Base-by-base conservation (phyloP, 2,329 filamentous ascomycete genomes). In the Fusarium neocosmosporiellum region DNA sequence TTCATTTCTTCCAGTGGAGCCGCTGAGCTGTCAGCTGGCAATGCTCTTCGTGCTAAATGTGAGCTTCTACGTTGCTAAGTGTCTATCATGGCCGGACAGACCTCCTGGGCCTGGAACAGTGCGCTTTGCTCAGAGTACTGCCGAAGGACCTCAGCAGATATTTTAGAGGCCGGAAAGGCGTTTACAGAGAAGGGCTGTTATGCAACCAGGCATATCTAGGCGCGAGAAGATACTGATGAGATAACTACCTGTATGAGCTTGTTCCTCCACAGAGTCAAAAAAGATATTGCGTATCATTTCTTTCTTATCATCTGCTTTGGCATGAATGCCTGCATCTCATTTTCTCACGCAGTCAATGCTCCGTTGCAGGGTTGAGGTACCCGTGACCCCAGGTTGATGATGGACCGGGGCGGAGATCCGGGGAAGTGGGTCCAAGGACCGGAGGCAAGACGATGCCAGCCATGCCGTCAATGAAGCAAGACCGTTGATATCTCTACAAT, bases 41-140 rank as follows among this genome's bases (percentile, higher is more conserved):
- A 22, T 34, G 48, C 27, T 13, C 11, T 54, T 20, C n/a, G 2
- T 29, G 24, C 9, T 29, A n/a, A 29, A 48, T 16, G 43, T 29
- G 27, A 29, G 27, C 27, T 20, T 50, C 10, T 50, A 5, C 0
- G 11, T 29, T 29, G 24, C 22, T 18, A 9, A 16, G 58, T 72
- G 75, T 14, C 77, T 22, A 22, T 41, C 39, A 41, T 41, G 61
- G 2, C 59, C 66, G 48, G 53, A 77, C 66, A 31, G 65, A 22
- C 73, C 70, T 24, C 70, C 48, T 37, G 72, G 70, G 43, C 72
- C 69, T 29, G 58, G 61, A 13, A 67, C 59, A 7, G 59, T 53
- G 3, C 67, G 5, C 22, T 24, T 46, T 46, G 9, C 7, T 24
- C 9, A 16, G 4, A 46, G 41, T 24, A 6, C 20, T 43, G 22